These are phyloP conservation scores for Diplodia mutila DNA, from an alignment of 2,329 filamentous ascomycete genomes.

Conservation along the genomic window DNA sequence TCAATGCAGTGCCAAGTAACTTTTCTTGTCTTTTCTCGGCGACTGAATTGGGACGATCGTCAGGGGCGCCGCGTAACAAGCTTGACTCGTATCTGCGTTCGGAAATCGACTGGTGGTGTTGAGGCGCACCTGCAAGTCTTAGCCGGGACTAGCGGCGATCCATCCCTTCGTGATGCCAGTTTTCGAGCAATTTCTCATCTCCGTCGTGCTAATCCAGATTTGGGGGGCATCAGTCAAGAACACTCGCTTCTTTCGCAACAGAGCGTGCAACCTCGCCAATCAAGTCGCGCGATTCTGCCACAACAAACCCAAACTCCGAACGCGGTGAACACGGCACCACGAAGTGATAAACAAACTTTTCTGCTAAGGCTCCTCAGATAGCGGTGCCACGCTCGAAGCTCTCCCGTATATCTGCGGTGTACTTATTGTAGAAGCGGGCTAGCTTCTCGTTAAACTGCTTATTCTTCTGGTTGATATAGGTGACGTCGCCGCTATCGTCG, in stretches of 20 bases:
- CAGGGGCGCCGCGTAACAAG: constrained; percentile 1
- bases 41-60: constrained; percentile 1
- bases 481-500: constrained; percentile 82
- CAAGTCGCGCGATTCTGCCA: neutral
- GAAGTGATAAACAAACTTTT: too few species aligned
- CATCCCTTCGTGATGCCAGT: too few species aligned
- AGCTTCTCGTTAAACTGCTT: constrained; percentile 99
- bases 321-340: neutral
- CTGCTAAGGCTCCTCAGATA: too few species aligned
- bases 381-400: constrained; percentile 97
- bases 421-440: constrained; percentile 81
- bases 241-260: neutral
- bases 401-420: constrained; percentile 68
- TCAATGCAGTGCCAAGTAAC: constrained; percentile 7
- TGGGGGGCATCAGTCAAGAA: neutral
- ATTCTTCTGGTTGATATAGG: constrained; percentile 98
- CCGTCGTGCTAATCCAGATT: neutral
- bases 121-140: constrained; percentile 4
- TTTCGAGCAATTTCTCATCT: neutral
- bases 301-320: neutral
- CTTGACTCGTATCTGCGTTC: constrained; percentile 1
- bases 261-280: neutral
- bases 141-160: neutral
- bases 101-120: constrained; percentile 5
- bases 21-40: neutral